A percentile compares a stretch with the other conserved stretches of the same genome.
These are phyloP conservation scores for Escallonia herrerae DNA, from an alignment of 129 eudicot species.

Conservation along the genomic window DNA sequence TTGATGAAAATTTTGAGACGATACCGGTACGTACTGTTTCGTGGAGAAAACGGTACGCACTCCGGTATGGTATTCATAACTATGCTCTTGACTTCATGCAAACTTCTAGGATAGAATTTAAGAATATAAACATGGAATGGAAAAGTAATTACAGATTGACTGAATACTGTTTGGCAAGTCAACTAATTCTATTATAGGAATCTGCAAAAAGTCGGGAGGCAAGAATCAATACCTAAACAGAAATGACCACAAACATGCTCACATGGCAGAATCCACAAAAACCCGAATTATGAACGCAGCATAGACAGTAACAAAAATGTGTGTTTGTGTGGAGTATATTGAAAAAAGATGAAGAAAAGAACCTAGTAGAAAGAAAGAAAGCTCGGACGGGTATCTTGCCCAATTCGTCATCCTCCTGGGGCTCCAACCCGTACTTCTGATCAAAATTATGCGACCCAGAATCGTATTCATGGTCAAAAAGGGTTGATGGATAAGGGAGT, in stretches of 20 bases:
- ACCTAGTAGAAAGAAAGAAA: conserved; percentile 88
- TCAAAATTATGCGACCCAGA: conserved; percentile 25
- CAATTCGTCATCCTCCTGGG: conserved; percentile 30
- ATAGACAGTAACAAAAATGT: not conserved
- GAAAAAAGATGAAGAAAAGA: not conserved
- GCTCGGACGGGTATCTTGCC: conserved; percentile 71
- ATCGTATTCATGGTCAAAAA: conserved; percentile 32
- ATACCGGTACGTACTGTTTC: too few species aligned
- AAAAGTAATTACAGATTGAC: too few species aligned
- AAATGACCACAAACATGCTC: not conserved
- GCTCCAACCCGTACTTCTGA: conserved; percentile 17
- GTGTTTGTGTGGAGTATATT: not conserved
- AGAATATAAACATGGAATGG: too few species aligned
- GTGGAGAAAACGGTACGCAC: too few species aligned
- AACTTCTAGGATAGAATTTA: not conserved
- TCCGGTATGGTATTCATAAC: too few species aligned
- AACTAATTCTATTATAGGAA: too few species aligned
- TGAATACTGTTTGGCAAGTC: too few species aligned
- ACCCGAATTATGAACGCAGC: not conserved
- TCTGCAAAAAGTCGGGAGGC: not conserved
- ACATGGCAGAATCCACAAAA: not conserved
- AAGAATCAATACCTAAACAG: not conserved
- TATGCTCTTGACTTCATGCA: too few species aligned
- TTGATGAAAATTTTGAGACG: too few species aligned
- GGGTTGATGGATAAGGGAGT: conserved; percentile 32